A percentile compares a stretch with the other conserved stretches of the same genome.
These are phyloP conservation scores for Tricholoma terreum DNA, from an alignment of 768 basidiomycete genomes.

Conservation along the genomic window DNA sequence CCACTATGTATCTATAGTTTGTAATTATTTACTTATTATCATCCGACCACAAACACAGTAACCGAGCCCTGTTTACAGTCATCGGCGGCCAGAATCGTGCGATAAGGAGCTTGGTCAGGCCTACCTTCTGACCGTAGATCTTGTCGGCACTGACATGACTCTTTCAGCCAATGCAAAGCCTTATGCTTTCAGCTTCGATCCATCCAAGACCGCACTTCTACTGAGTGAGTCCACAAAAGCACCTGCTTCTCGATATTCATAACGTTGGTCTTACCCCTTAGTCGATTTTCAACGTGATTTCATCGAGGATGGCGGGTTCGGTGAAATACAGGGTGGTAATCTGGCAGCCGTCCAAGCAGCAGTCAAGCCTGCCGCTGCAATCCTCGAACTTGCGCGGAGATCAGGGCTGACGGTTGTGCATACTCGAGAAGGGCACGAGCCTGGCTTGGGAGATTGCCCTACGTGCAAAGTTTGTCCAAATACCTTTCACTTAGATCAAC, in stretches of 20 bases:
- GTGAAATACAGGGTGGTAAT: not conserved
- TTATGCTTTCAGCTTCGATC: not conserved
- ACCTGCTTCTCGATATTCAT: not conserved
- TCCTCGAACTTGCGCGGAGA: not conserved
- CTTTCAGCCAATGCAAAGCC: not conserved
- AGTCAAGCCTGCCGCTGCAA: not conserved
- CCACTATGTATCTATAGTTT: too few species aligned
- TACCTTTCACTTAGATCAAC: not conserved
- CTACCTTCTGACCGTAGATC: too few species aligned
- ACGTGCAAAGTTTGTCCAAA: not conserved
- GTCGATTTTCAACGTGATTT: conserved; percentile 1
- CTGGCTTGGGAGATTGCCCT: not conserved
- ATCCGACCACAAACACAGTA: too few species aligned
- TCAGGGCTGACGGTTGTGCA: not conserved
- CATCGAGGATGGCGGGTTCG: not conserved
- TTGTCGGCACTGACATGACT: not conserved
- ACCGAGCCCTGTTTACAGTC: too few species aligned
- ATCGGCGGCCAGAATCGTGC: too few species aligned
- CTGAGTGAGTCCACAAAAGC: not conserved
- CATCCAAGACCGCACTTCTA: not conserved
- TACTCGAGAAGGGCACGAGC: not conserved
- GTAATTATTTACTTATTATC: too few species aligned
- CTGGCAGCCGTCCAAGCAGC: not conserved
- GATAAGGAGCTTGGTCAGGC: too few species aligned
- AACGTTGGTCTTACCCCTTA: not conserved